Conservation (phyloP, 1,139 yeast genomes). For the Eremothecium cymbalariae region DNA sequence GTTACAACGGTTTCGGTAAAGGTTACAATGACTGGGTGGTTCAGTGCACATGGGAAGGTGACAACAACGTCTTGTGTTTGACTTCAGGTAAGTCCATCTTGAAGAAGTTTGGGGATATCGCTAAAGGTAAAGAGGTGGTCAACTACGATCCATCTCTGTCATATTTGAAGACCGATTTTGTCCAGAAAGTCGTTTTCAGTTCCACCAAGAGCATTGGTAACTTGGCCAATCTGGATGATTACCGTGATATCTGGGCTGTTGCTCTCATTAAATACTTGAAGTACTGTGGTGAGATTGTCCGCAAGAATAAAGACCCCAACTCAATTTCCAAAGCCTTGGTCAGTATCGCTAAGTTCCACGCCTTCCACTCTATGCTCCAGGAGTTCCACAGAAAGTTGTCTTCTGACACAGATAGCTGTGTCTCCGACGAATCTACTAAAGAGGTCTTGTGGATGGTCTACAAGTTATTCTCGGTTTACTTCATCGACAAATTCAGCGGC, state of each 20-base stretch:
- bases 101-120: constrained; percentile 42
- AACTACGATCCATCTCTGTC: constrained; percentile 34
- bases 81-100: constrained; percentile 73
- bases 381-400: constrained; percentile 28
- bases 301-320: constrained; percentile 45
- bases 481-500: constrained; percentile 70
- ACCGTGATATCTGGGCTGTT: constrained; percentile 39
- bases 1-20: constrained; percentile 83
- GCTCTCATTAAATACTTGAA: constrained; percentile 42
- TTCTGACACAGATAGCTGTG: constrained; percentile 19
- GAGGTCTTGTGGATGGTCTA: constrained; percentile 43
- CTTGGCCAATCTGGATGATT: constrained; percentile 28
- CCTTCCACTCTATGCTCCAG: constrained; percentile 43
- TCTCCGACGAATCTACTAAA: constrained; percentile 30
- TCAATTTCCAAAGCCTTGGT: constrained; percentile 53
- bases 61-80: constrained; percentile 76
- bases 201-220: constrained; percentile 31
- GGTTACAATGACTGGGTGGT: constrained; percentile 90
- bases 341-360: constrained; percentile 51
- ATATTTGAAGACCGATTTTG: constrained; percentile 35
- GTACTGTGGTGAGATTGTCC: constrained; percentile 40
- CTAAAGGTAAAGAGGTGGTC: constrained; percentile 35
- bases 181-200: constrained; percentile 19
- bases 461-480: constrained; percentile 56
- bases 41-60: constrained; percentile 98